A percentile compares a stretch with the other conserved stretches of the same genome.
Evolutionary conservation across 2,329 filamentous ascomycete species (phyloP).

Genomic region (Raffaelea deltoideospora): DNA sequence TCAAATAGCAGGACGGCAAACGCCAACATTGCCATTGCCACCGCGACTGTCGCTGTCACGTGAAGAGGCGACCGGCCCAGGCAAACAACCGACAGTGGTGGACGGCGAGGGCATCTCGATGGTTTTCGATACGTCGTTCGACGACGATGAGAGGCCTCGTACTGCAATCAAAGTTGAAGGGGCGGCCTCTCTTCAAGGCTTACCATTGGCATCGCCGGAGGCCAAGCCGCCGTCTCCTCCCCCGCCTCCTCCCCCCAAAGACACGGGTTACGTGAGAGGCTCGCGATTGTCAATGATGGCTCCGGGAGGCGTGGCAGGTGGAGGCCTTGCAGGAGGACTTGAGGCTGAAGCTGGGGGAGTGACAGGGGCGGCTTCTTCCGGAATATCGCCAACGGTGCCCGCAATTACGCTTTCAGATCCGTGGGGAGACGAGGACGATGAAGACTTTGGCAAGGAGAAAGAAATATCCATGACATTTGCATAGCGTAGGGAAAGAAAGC

Average conservation of each 20-base stretch:
- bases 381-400: slow-evolving; percentile 32
- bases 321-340: slow-evolving; percentile 4
- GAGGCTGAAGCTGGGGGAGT: slow-evolving; percentile 23
- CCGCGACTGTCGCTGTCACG: not conserved
- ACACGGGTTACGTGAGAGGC: slow-evolving; percentile 8
- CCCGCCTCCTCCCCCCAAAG: slow-evolving; percentile 17
- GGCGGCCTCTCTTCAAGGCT: no score
- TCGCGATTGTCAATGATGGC: slow-evolving; percentile 5
- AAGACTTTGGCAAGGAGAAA: slow-evolving; percentile 55
- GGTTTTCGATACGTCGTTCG: slow-evolving; percentile 55
- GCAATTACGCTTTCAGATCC: slow-evolving; percentile 40
- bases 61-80: not conserved
- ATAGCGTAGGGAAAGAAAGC: slow-evolving; percentile 16
- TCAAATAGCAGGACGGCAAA: slow-evolving; percentile 14
- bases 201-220: not conserved
- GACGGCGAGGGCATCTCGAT: slow-evolving; percentile 44
- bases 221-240: slow-evolving; percentile 6
- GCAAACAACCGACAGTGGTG: slow-evolving; percentile 3
- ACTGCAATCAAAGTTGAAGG: no score
- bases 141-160: no score
- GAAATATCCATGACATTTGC: slow-evolving; percentile 76
- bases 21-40: slow-evolving; percentile 13
- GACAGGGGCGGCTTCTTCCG: slow-evolving; percentile 6
- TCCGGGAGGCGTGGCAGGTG: not conserved
- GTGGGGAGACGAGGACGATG: slow-evolving; percentile 52